A percentile compares a stretch with the other conserved stretches of the same genome.
These are phyloP conservation scores for Cladosporium sp. DNA, from an alignment of 2,329 filamentous ascomycete genomes.

Conservation along the genomic window DNA sequence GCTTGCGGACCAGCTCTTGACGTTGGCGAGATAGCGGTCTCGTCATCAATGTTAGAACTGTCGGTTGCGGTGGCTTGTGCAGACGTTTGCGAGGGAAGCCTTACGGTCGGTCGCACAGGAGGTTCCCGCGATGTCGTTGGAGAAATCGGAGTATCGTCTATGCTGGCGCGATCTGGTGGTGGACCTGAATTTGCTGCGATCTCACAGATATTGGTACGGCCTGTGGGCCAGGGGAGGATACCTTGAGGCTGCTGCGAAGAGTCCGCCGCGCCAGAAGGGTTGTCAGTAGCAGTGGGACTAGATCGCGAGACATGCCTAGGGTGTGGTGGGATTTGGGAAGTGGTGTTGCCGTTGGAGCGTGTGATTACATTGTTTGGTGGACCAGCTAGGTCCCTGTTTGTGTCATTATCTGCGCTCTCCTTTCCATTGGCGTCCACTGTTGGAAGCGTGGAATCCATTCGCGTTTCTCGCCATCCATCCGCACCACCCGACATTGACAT, in stretches of 20 bases:
- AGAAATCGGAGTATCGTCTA: not conserved
- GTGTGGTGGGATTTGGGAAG: not conserved
- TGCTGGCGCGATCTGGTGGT: not conserved
- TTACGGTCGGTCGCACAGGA: not conserved
- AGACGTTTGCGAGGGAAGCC: too few relatives aligned
- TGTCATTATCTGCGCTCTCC: not conserved
- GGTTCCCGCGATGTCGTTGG: not conserved
- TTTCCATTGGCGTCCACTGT: not conserved
- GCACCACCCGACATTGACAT: slow-evolving; percentile 6
- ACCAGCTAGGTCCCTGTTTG: not conserved
- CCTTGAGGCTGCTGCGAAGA: not conserved
- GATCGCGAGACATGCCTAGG: not conserved
- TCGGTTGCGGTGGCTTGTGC: too few relatives aligned
- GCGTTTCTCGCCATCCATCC: not conserved
- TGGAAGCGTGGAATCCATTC: slow-evolving; percentile 4
- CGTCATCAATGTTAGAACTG: too few relatives aligned
- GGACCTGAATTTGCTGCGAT: too few relatives aligned
- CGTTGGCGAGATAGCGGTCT: not conserved
- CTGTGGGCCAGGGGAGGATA: not conserved
- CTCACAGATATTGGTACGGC: not conserved
- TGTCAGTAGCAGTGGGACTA: not conserved
- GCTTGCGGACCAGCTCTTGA: not conserved
- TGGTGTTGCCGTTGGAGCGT: slow-evolving; percentile 1
- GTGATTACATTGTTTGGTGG: slow-evolving; percentile 6
- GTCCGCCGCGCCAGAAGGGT: not conserved